Evolutionary conservation across 805 yeast genomes (phyloP), one percentile per base, ranked within the genome.

Genomic region (Nakazawaea populi): DNA sequence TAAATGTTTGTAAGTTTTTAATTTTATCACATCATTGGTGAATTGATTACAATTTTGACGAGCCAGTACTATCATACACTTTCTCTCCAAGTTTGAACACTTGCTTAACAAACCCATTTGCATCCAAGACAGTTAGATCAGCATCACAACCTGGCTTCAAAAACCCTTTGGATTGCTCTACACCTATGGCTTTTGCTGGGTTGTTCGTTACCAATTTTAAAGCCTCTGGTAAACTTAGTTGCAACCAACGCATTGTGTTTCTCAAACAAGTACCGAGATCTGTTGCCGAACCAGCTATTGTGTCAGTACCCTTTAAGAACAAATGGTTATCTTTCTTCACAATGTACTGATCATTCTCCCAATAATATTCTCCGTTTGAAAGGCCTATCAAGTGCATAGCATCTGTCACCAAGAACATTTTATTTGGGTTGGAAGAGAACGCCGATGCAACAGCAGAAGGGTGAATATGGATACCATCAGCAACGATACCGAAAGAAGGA

Each of bases 271-370:
- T 70, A 29, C 78, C 74, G 47, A 79, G 70, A 32, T 77, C 73
- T 7, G 83, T 76, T n/a, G 82, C 83, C 18, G 81, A 75, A 30
- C 85, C 85, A 8, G 85, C 85, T 62, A 80, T 74, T 7, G 83
- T 80, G 48, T 73, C 70, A 8, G 83, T 78, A 34, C 80, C 82
- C 59, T 78, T 68, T 55, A 80, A 68, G 48, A 68, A 69, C 54
- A 79, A 66, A 42, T 67, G 61, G 42, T 70, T 60, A n/a, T 80
- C 83, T 24, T 65, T 65, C 60, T 80, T 80, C 35, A 66, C 74
- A 27, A 80, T 72, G 46, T 58, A 61, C 64, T 76, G 77, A 40
- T 51, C 47, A 49, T 69, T 67, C 27, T 67, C 69, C 81, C 84
- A 79, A 54, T 67, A 64, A 60, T 80, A 80, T 27, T 67, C 62